Evolutionary conservation across 257 asterid species (phyloP).

Genomic region (Dorcoceras hygrometricum): DNA sequence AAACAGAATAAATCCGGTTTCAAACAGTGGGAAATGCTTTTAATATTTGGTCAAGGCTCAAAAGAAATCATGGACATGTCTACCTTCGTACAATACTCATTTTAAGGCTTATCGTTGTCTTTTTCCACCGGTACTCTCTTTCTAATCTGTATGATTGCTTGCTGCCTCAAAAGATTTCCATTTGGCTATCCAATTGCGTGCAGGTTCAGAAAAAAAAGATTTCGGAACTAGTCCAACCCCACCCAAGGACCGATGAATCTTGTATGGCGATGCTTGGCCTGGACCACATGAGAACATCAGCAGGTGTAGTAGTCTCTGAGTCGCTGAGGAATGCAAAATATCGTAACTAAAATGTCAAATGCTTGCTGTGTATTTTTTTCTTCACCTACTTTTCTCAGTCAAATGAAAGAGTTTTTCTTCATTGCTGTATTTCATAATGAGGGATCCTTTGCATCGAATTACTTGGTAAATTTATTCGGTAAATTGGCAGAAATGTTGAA

Average conservation of each 20-base stretch:
- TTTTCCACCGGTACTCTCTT: neutral
- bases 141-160: neutral
- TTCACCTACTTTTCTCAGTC: slow-evolving; percentile 2
- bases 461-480: neutral
- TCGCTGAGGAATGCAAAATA: slow-evolving; percentile 75
- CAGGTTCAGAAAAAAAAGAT: slow-evolving; percentile 94
- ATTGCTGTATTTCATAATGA: neutral
- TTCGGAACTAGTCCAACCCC: slow-evolving; percentile 89
- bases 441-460: neutral
- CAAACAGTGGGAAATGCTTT: too few species aligned
- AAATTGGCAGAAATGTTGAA: neutral
- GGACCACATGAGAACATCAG: slow-evolving; percentile 60
- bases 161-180: neutral
- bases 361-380: neutral
- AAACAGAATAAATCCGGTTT: too few species aligned
- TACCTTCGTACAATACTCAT: too few species aligned
- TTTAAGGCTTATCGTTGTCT: too few species aligned
- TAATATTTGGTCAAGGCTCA: too few species aligned
- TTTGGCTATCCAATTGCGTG: slow-evolving; percentile 13
- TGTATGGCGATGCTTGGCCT: slow-evolving; percentile 51
- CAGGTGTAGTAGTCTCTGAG: slow-evolving; percentile 47
- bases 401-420: slow-evolving; percentile 4
- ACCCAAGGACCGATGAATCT: slow-evolving; percentile 62
- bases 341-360: slow-evolving; percentile 37
- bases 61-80: too few species aligned